A percentile compares a stretch with the other conserved stretches of the same genome.
Conservation (phyloP, 306 rosid genomes). For the Trifolium dubium region DNA sequence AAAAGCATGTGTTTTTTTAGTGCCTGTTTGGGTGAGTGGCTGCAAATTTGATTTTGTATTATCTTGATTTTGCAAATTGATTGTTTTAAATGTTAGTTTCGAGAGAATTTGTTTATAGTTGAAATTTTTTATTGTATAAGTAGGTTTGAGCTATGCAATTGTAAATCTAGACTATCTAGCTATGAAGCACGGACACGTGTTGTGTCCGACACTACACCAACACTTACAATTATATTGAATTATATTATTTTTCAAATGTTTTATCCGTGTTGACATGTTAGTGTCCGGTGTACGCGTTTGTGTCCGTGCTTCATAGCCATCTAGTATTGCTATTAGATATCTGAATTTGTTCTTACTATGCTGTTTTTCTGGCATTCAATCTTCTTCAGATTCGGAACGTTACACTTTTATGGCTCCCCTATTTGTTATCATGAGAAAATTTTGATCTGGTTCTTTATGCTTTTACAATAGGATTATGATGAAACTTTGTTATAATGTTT, state of each 20-base stretch:
- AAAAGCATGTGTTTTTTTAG: background rate
- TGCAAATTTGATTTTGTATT: background rate
- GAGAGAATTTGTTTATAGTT: background rate
- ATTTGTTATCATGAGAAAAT: background rate
- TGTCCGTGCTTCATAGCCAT: background rate
- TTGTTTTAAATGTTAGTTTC: background rate
- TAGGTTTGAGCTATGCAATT: background rate
- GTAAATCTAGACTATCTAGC: too few relatives aligned
- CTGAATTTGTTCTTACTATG: conserved; percentile 19
- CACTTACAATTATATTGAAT: too few relatives aligned
- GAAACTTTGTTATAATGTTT: conserved; percentile 13
- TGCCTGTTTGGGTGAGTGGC: background rate
- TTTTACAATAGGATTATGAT: background rate
- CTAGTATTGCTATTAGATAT: conserved; percentile 17
- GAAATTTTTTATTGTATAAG: background rate
- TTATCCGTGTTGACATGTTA: too few relatives aligned
- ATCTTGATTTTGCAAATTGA: background rate
- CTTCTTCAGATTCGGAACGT: conserved; percentile 12
- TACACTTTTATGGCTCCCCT: background rate
- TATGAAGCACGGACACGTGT: too few relatives aligned
- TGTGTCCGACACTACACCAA: too few relatives aligned
- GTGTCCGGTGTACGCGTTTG: too few relatives aligned
- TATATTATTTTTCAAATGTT: too few relatives aligned
- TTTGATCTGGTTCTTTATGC: conserved; percentile 10
- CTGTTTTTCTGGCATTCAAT: conserved; percentile 1